Evolutionary conservation across 139 green algal genomes (phyloP).

Genomic region (Micractinium conductrix): DNA sequence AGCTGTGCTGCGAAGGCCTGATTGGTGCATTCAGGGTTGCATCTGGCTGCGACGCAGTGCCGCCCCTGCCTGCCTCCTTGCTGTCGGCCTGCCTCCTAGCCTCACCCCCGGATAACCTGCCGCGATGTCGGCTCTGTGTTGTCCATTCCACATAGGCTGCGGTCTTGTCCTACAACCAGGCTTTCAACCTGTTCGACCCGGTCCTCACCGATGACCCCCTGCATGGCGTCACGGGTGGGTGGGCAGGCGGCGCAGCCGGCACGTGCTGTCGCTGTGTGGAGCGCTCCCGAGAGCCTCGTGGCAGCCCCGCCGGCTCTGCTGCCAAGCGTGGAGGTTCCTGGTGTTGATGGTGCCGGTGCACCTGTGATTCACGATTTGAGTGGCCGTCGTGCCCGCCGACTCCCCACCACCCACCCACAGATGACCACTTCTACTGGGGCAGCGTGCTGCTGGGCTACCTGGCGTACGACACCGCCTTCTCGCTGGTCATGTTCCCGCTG

Average conservation of each 20-base stretch:
- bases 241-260: neutral
- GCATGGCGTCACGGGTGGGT: slow-evolving; percentile 25
- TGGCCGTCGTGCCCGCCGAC: too few species aligned
- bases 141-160: slow-evolving; percentile 4
- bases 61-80: neutral
- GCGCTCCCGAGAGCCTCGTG: too few species aligned
- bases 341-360: too few species aligned
- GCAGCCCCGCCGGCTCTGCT: too few species aligned
- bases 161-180: slow-evolving; percentile 34
- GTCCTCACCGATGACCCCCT: slow-evolving; percentile 37
- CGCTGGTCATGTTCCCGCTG: slow-evolving; percentile 30
- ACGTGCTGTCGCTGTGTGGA: too few species aligned
- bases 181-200: slow-evolving; percentile 37
- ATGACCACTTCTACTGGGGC: slow-evolving; percentile 28
- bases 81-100: neutral
- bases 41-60: neutral
- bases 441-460: slow-evolving; percentile 42
- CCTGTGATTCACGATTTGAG: too few species aligned
- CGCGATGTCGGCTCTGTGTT: too few species aligned
- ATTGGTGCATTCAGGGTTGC: neutral
- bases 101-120: too few species aligned
- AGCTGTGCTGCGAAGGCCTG: neutral
- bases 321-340: too few species aligned
- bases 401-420: neutral
- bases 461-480: slow-evolving; percentile 45